Conservation (phyloP, 495 filamentous ascomycete genomes). For the Penicillium samsonianum region DNA sequence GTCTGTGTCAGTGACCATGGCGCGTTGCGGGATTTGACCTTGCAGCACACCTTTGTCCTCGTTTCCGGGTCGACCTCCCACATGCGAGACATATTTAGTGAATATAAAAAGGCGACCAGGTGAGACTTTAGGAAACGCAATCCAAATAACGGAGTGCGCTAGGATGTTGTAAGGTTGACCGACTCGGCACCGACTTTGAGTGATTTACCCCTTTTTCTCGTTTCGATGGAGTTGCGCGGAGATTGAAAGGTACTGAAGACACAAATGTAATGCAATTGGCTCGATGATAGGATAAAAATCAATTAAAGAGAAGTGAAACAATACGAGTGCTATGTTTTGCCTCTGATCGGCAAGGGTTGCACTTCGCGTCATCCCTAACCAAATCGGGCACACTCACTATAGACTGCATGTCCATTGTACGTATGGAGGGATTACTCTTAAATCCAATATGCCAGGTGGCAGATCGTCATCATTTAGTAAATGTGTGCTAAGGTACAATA, state of each 20-base stretch:
- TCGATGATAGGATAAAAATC: constrained; percentile 2
- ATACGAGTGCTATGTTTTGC: constrained; percentile 17
- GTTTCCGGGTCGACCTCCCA: constrained; percentile 99
- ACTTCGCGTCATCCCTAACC: constrained; percentile 25
- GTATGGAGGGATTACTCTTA: background rate
- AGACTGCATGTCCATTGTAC: background rate
- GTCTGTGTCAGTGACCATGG: constrained; percentile 15
- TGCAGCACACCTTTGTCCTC: constrained; percentile 71
- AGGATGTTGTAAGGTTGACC: constrained; percentile 2
- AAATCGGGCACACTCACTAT: constrained; percentile 2
- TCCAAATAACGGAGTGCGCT: constrained; percentile 5
- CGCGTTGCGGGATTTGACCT: constrained; percentile 5
- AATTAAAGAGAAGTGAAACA: constrained; percentile 13
- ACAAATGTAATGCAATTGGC: background rate
- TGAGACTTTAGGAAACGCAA: background rate
- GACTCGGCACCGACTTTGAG: constrained; percentile 4
- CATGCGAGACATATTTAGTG: constrained; percentile 60
- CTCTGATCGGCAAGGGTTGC: constrained; percentile 33
- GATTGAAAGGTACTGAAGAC: background rate
- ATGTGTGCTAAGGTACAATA: constrained; percentile 53
- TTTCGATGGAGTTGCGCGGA: background rate
- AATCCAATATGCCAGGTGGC: constrained; percentile 12
- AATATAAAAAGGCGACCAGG: constrained; percentile 9
- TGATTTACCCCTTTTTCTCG: constrained; percentile 5
- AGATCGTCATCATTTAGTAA: constrained; percentile 42